Evolutionary conservation across 2,329 filamentous ascomycete species (phyloP), one percentile per base, ranked within the genome.

Genomic region (Mycogone perniciosa): DNA sequence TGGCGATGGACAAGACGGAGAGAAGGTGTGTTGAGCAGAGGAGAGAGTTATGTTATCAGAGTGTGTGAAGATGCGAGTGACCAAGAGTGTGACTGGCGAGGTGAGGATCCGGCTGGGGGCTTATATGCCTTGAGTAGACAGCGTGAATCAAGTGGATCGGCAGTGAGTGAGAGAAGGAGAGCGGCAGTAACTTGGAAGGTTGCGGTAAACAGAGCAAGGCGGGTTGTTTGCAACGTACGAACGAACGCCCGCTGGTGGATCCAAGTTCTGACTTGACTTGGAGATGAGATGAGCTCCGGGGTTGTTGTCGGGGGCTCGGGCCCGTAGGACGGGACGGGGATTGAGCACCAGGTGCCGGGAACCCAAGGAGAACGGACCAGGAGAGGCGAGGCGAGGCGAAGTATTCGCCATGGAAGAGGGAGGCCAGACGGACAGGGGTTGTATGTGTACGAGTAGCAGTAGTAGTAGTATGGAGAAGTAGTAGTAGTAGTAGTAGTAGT

Each of bases 311-410:
- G 31, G 30, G 31, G 31, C 26, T 29, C 10, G 43, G 44, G 31
- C 38, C 29, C 10, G 42, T 27, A 9, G 42, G 10, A 51, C 48
- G 51, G 51, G 34, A 51, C 49, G 49, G 44, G 44, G 46, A 20
- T 20, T 20, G 20, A 13, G n/a, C 26, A 27, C 34, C 37, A 42
- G 46, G 33, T 35, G 50, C 50, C 45, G 34, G 40, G 40, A 48
- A 37, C 20, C 31, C 8, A 31, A 27, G 37, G 13, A 9, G 34
- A 40, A 47, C 45, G 35, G 31, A 48, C 34, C 37, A 47, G 33
- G 35, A 20, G 30, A 33, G n/a, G 42, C 20, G 48, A 50, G 9
- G 37, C 42, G 48, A 50, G 43, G 42, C 43, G 42, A 40, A 10
- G 35, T 39, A 30, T 46, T 40, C 9, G 29, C 31, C 31, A 31